These are phyloP conservation scores for Phenoliferia sp. DNA, from an alignment of 1,284 basidiomycete species.

Conservation along the genomic window DNA sequence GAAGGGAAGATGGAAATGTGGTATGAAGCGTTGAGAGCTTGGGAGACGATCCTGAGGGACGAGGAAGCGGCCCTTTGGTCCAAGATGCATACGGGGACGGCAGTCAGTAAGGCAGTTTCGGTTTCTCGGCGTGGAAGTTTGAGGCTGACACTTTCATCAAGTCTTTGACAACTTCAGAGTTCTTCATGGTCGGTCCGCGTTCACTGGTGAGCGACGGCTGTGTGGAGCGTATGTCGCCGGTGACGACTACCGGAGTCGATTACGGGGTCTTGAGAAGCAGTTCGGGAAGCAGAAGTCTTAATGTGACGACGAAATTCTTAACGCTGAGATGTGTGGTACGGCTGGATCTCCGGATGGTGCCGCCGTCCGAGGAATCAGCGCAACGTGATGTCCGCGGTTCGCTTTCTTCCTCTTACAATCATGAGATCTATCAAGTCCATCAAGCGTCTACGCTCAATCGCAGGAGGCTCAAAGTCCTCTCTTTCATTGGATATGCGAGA, in stretches of 20 bases:
- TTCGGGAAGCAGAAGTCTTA: constrained; percentile 6
- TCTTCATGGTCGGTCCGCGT: constrained; percentile 84
- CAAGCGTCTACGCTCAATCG: not conserved
- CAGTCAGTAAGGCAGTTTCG: constrained; percentile 64
- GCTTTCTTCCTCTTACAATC: not conserved
- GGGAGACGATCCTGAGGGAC: constrained; percentile 71
- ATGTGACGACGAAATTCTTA: not conserved
- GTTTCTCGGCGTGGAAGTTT: constrained; percentile 9
- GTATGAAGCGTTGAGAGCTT: constrained; percentile 76
- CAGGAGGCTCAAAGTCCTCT: not conserved
- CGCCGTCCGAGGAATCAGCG: not conserved
- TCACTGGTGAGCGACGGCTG: constrained; percentile 81
- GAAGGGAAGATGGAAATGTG: constrained; percentile 49
- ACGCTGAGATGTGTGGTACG: not conserved
- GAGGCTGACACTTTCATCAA: constrained; percentile 37
- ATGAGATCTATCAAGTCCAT: not conserved
- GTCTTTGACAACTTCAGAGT: constrained; percentile 93
- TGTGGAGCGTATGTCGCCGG: constrained; percentile 90
- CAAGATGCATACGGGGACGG: constrained; percentile 77
- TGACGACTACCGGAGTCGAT: constrained; percentile 80
- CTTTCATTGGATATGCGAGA: not conserved
- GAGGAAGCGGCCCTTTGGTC: constrained; percentile 87
- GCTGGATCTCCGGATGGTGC: not conserved
- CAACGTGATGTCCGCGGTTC: not conserved
- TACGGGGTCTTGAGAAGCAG: constrained; percentile 54